These are phyloP conservation scores for Pseudocohnilembus persalinus DNA, from an alignment of 169 alveolate genomes.

Conservation along the genomic window DNA sequence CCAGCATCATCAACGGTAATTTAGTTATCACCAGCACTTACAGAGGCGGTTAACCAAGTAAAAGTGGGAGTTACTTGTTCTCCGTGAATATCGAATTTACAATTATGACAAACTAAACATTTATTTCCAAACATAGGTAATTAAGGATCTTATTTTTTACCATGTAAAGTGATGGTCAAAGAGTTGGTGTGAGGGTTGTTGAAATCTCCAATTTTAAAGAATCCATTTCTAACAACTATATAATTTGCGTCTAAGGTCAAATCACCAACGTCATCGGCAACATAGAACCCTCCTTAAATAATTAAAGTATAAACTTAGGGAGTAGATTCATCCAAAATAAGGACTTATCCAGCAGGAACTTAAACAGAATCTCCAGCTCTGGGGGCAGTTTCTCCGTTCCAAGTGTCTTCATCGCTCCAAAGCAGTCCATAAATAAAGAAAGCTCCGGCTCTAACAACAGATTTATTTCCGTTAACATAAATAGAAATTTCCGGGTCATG, in stretches of 20 bases:
- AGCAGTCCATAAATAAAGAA: slow-evolving; percentile 49
- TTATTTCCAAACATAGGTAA: slow-evolving; percentile 73
- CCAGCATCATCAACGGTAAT: slow-evolving; percentile 42
- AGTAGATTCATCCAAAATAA: slow-evolving; percentile 58
- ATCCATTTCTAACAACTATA: slow-evolving; percentile 59
- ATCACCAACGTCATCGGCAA: slow-evolving; percentile 43
- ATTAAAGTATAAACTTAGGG: slow-evolving; percentile 52
- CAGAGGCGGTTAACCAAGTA: slow-evolving; percentile 61
- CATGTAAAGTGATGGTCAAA: slow-evolving; percentile 66
- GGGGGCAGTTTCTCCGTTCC: slow-evolving; percentile 82
- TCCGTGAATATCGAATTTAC: slow-evolving; percentile 72
- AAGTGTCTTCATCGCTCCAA: slow-evolving; percentile 69
- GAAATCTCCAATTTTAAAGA: slow-evolving; percentile 65
- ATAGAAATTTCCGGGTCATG: too few species aligned
- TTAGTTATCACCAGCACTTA: slow-evolving; percentile 28
- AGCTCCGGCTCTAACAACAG: neutral
- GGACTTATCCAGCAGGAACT: slow-evolving; percentile 67
- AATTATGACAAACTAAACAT: slow-evolving; percentile 52
- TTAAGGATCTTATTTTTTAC: slow-evolving; percentile 42
- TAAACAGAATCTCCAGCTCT: slow-evolving; percentile 67
- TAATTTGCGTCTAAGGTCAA: slow-evolving; percentile 71
- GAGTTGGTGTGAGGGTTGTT: slow-evolving; percentile 43
- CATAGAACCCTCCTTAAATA: slow-evolving; percentile 61
- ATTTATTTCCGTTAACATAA: neutral
- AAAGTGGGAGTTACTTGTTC: slow-evolving; percentile 48